Conservation (phyloP, 225 moss, liverwort and hornwort genomes). For the Ulota crispa region DNA sequence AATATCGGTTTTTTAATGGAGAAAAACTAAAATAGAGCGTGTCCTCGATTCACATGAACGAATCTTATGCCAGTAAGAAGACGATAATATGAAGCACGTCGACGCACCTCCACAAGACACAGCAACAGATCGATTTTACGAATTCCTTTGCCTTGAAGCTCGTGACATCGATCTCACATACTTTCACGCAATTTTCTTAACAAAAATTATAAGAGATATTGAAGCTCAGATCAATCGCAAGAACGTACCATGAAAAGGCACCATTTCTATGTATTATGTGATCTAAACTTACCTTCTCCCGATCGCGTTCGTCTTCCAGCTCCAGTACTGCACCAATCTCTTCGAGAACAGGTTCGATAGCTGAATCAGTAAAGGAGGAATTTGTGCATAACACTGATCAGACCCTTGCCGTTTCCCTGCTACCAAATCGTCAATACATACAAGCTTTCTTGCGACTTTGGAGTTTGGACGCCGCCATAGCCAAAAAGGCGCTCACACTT, state of each 20-base stretch:
- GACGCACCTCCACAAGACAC: not conserved
- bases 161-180: not conserved
- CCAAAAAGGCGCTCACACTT: not conserved
- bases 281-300: slow-evolving; percentile 5
- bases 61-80: not conserved
- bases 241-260: not conserved
- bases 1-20: not conserved
- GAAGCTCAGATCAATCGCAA: not conserved
- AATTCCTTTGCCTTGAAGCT: too few relatives aligned
- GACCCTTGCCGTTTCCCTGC: not conserved
- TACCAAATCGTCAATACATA: not conserved
- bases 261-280: not conserved
- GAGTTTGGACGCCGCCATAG: not conserved
- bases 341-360: not conserved
- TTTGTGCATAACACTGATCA: not conserved
- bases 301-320: not conserved
- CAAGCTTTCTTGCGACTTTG: not conserved
- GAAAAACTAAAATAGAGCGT: not conserved
- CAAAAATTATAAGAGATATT: not conserved
- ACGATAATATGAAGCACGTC: not conserved
- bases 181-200: not conserved
- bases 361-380: not conserved
- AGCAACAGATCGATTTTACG: not conserved
- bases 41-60: not conserved
- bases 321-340: not conserved